phyloP scores from a whole-genome alignment of 139 green algal species.

The Astrephomene gubernaculifera region DNA sequence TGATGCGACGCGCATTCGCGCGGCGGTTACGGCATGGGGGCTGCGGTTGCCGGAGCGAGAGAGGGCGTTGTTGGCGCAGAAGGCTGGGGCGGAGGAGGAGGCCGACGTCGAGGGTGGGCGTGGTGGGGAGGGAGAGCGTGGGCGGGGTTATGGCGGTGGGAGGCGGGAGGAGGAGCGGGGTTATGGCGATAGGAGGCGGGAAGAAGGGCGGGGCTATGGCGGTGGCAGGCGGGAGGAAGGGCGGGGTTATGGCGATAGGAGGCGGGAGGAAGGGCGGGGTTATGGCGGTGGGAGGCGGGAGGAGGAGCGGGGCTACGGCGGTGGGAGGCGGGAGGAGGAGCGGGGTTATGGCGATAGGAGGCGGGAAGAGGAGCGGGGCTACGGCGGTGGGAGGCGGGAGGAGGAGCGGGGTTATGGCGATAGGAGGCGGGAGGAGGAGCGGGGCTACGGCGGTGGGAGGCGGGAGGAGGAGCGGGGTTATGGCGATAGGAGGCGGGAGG shows the following conservation, averaged over 20 bases:
- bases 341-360: too few species aligned
- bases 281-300: background rate
- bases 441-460: too few species aligned
- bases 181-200: background rate
- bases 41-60: conserved; percentile 18
- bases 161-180: background rate
- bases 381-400: too few species aligned
- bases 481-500: too few species aligned
- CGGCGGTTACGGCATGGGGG: background rate
- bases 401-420: too few species aligned
- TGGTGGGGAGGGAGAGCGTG: background rate
- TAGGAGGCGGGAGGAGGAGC: too few species aligned
- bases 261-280: background rate
- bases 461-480: too few species aligned
- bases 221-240: background rate
- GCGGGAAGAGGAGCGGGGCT: too few species aligned
- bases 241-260: too few species aligned
- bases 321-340: too few species aligned
- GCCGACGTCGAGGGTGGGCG: background rate
- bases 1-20: conserved; percentile 11
- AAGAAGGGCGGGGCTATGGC: background rate
- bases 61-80: conserved; percentile 1
- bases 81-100: background rate
- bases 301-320: background rate
- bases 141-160: background rate